These are phyloP conservation scores for Xylaria sp. DNA, from an alignment of 2,329 filamentous ascomycete genomes.

Conservation along the genomic window DNA sequence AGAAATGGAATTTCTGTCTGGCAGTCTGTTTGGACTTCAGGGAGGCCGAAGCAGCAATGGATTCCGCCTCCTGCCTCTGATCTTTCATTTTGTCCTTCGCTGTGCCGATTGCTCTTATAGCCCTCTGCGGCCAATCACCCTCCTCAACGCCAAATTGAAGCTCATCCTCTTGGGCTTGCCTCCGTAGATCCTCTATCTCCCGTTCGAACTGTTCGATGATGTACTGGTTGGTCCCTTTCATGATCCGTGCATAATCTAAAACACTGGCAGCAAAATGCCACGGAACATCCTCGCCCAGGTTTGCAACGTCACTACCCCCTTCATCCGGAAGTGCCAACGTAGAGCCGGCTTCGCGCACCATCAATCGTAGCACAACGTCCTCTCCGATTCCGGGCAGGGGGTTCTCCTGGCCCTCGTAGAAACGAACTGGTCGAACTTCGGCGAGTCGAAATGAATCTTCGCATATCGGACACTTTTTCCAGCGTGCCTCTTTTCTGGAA, in stretches of 20 bases:
- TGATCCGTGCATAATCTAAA: constrained; percentile 91
- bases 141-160: constrained; percentile 87
- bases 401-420: constrained; percentile 89
- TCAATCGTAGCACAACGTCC: constrained; percentile 88
- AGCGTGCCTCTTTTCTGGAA: constrained; percentile 76
- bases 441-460: constrained; percentile 93
- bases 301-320: constrained; percentile 74
- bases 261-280: constrained; percentile 97
- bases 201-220: constrained; percentile 82
- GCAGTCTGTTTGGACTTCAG: constrained; percentile 47
- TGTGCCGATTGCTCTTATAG: constrained; percentile 76
- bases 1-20: constrained; percentile 79
- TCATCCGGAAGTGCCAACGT: constrained; percentile 90
- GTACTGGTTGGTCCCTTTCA: constrained; percentile 92
- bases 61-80: constrained; percentile 50
- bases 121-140: constrained; percentile 90
- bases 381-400: constrained; percentile 82
- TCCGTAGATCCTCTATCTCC: constrained; percentile 78
- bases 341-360: constrained; percentile 81
- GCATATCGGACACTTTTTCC: constrained; percentile 97
- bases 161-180: constrained; percentile 89
- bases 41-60: constrained; percentile 41
- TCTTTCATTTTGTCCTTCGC: constrained; percentile 77
- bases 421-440: constrained; percentile 88
- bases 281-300: constrained; percentile 79